Evolutionary conservation across 768 basidiomycete species (phyloP), one percentile per base, ranked within the genome.

Genomic region (Termitomyces bulborhizus): DNA sequence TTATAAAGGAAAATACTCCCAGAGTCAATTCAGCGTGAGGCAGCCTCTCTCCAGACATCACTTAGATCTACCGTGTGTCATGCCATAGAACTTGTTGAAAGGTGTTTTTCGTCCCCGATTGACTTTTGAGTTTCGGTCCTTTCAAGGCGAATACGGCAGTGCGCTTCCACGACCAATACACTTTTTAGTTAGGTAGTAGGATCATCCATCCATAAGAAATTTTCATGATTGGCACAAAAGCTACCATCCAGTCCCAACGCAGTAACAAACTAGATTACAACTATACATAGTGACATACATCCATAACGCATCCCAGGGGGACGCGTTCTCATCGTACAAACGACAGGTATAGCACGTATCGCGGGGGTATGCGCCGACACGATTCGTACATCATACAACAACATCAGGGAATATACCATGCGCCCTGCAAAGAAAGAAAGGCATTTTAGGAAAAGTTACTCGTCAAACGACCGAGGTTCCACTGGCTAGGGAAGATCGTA

Each of bases 401-500:
- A 13, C 21, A 34, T 32, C 31, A 32, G 31, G 31, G 46, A 18
- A 48, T 24, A 24, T 24, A 34, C 9, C 32, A 6, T 24, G 32
- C 7, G 1, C 34, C 15, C 2, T 8, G 6, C 13, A 13, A 2
- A 29, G 18, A 34, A 34, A 34, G 11, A 13, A 32, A 32, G 8
- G 1, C 18, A 29, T n/a, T 15, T 13, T 26, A 21, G 12, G 9
- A 21, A 26, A 39, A 24, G 9, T 1, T 0, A 40, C 31, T 32
- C 31, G 8, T 53, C 29, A 56, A 13, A 52, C 46, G 34, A 54
- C 46, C 46, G 51, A 36, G 34, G 51, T 60, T 24, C 53, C 49
- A 39, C 61, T 56, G 13, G 50, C 48, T 32, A 46, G 50, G 18
- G 60, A 49, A 41, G 44, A 29, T 6, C 53, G 47, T 27, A 39